These are phyloP conservation scores for Candida mesenterica DNA, from an alignment of 1,139 yeast genomes.

Conservation along the genomic window DNA sequence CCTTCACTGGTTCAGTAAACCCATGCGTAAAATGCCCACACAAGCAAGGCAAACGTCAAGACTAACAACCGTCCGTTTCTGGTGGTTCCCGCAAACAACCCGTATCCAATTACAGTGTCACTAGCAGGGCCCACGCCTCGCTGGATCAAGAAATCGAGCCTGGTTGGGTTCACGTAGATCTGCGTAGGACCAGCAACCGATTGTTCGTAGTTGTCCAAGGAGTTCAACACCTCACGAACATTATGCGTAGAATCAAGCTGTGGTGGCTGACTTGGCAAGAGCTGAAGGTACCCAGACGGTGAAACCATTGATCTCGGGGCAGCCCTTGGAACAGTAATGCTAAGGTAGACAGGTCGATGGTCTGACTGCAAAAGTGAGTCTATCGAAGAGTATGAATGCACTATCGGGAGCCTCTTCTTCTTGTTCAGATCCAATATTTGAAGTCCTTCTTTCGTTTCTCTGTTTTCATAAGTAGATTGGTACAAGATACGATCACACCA, in stretches of 20 bases:
- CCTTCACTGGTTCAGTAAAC: no score
- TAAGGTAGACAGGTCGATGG: constrained; percentile 46
- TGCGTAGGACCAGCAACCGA: constrained; percentile 43
- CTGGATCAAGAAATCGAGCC: constrained; percentile 32
- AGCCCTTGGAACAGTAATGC: constrained; percentile 39
- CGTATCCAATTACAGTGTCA: constrained; percentile 39
- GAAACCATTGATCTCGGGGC: constrained; percentile 46
- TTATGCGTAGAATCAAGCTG: constrained; percentile 15
- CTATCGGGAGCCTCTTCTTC: constrained; percentile 19
- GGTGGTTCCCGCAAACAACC: constrained; percentile 40
- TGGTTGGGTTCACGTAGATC: constrained; percentile 44
- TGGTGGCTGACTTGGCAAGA: constrained; percentile 22
- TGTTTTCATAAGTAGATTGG: constrained; percentile 42
- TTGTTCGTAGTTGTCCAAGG: constrained; percentile 15
- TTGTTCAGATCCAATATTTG: constrained; percentile 2
- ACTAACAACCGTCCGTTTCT: constrained; percentile 36
- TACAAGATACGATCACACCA: constrained; percentile 87
- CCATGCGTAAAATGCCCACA: constrained; percentile 2
- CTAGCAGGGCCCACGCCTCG: constrained; percentile 26
- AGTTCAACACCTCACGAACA: constrained; percentile 8
- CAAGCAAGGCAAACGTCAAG: constrained; percentile 12
- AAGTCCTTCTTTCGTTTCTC: constrained; percentile 3
- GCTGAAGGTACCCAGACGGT: constrained; percentile 40
- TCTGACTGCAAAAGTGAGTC: constrained; percentile 35
- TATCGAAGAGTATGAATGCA: constrained; percentile 42